Evolutionary conservation across 192 early-diverging fungal species (phyloP).

Genomic region (Linnemannia zychae): DNA sequence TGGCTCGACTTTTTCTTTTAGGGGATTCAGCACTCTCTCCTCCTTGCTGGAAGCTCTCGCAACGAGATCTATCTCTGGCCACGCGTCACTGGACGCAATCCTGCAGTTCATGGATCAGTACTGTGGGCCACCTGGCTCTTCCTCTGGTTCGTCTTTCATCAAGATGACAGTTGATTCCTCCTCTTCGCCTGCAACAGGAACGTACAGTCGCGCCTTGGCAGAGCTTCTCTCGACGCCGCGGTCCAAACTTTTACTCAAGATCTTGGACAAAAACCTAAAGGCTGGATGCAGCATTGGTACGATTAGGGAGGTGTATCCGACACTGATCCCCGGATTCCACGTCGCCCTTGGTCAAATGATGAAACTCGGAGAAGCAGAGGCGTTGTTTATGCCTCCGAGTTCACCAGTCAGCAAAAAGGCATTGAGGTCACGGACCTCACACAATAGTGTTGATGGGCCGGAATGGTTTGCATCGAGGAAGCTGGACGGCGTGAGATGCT

Average conservation of each 20-base stretch:
- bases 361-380: constrained; percentile 1
- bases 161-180: too few species aligned
- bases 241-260: constrained; percentile 46
- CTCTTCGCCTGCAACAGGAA: neutral
- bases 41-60: constrained; percentile 33
- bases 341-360: constrained; percentile 35
- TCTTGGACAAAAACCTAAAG: constrained; percentile 54
- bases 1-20: neutral
- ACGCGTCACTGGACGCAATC: constrained; percentile 32
- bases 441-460: neutral
- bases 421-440: too few species aligned
- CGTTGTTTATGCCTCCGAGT: constrained; percentile 3
- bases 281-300: constrained; percentile 26
- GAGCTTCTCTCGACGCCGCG: constrained; percentile 9
- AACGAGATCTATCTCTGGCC: constrained; percentile 33
- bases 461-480: constrained; percentile 66
- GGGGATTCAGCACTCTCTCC: constrained; percentile 14
- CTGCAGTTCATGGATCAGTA: constrained; percentile 36
- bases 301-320: constrained; percentile 30
- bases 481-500: constrained; percentile 66
- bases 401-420: neutral
- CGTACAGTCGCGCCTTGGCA: neutral
- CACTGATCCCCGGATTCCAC: constrained; percentile 25
- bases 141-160: neutral
- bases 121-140: neutral